Conservation (phyloP, 208 protist genomes). For the Trypanosoma cruzi region DNA sequence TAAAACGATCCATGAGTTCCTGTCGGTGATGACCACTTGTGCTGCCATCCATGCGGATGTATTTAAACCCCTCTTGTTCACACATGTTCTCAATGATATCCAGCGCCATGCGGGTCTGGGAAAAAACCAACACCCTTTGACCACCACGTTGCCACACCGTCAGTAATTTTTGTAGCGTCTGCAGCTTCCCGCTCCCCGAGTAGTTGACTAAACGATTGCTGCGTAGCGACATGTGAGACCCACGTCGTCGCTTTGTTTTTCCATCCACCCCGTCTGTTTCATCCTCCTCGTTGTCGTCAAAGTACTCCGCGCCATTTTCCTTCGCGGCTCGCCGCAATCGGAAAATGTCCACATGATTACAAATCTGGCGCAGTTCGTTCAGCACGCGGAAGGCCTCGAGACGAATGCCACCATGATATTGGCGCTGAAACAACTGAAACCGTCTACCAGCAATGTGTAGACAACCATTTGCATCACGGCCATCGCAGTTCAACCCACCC, state of each 20-base stretch:
- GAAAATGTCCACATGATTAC: slow-evolving; percentile 84
- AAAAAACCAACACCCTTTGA: slow-evolving; percentile 97
- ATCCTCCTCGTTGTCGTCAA: slow-evolving; percentile 18
- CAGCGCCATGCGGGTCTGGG: slow-evolving; percentile 98
- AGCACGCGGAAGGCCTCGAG: slow-evolving; percentile 66
- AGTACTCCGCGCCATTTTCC: slow-evolving; percentile 27
- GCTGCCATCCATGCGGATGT: slow-evolving; percentile 96
- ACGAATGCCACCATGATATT: slow-evolving; percentile 40
- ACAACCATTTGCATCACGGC: slow-evolving; percentile 51
- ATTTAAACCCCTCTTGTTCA: slow-evolving; percentile 73
- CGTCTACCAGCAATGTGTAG: slow-evolving; percentile 63
- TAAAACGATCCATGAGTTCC: slow-evolving; percentile 96
- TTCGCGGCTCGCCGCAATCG: slow-evolving; percentile 37
- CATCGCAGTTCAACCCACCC: slow-evolving; percentile 57
- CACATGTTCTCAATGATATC: slow-evolving; percentile 96
- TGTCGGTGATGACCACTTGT: slow-evolving; percentile 82
- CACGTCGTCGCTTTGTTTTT: not conserved
- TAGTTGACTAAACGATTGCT: slow-evolving; percentile 71
- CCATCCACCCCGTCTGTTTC: slow-evolving; percentile 9
- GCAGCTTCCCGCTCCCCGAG: slow-evolving; percentile 92
- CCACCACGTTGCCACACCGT: slow-evolving; percentile 89
- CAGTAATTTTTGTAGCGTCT: slow-evolving; percentile 92
- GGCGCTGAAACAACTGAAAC: slow-evolving; percentile 43
- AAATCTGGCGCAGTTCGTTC: slow-evolving; percentile 80
- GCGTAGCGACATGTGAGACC: slow-evolving; percentile 42